These are phyloP conservation scores for Penicillium daleae DNA, from an alignment of 495 filamentous ascomycete species.

Conservation along the genomic window DNA sequence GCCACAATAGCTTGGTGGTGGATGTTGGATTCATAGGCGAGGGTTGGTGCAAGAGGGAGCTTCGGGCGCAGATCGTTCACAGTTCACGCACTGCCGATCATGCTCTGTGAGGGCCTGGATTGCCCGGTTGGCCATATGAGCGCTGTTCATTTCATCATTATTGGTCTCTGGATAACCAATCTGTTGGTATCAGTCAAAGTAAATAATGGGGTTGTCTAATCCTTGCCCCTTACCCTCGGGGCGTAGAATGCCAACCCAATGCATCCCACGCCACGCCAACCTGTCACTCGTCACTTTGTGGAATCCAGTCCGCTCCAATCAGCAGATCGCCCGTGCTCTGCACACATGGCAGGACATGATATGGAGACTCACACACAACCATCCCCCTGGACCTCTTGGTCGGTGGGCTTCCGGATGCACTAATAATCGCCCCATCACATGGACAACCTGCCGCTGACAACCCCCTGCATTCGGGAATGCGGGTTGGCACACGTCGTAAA, in stretches of 20 bases:
- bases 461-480: neutral
- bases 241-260: neutral
- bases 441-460: neutral
- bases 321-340: neutral
- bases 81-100: slow-evolving; percentile 3
- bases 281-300: no score
- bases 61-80: neutral
- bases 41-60: neutral
- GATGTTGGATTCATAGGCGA: neutral
- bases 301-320: neutral
- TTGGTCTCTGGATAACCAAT: neutral
- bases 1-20: neutral
- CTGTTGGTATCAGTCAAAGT: neutral
- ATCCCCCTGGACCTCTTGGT: neutral
- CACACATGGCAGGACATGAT: neutral
- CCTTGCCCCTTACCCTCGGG: neutral
- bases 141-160: neutral
- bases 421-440: neutral
- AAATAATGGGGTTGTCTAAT: neutral
- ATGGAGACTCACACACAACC: neutral
- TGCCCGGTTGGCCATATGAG: neutral
- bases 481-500: neutral
- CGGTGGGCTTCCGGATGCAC: neutral
- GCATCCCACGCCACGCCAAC: neutral
- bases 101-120: neutral